Evolutionary conservation across 306 rosid species (phyloP).

Genomic region (Parietaria judaica): DNA sequence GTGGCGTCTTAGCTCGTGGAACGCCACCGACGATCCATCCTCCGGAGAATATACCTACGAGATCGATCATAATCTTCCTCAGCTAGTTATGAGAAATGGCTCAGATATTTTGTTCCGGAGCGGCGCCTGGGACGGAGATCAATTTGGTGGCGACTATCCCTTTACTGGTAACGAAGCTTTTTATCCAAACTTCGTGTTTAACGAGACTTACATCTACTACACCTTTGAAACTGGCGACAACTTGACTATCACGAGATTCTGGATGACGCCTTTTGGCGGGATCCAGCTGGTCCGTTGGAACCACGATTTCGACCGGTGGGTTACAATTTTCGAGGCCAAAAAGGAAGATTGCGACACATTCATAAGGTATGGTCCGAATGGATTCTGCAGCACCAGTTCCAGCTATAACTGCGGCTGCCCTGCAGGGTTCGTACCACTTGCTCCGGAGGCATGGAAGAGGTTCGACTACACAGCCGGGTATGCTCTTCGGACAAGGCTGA

Average conservation of each 20-base stretch:
- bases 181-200: constrained; percentile 17
- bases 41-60: constrained; percentile 18
- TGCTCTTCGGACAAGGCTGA: constrained; percentile 6
- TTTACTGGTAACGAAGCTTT: background rate
- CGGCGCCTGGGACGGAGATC: constrained; percentile 4
- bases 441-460: constrained; percentile 1
- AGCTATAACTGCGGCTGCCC: constrained; percentile 9
- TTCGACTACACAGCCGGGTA: constrained; percentile 12
- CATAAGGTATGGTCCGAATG: constrained; percentile 4
- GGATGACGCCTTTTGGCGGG: constrained; percentile 21
- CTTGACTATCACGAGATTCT: background rate
- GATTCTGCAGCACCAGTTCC: background rate
- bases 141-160: constrained; percentile 12
- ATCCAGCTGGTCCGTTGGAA: constrained; percentile 19
- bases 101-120: background rate
- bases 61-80: constrained; percentile 21
- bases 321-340: constrained; percentile 10
- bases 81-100: background rate
- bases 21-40: constrained; percentile 21
- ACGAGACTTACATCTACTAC: constrained; percentile 14
- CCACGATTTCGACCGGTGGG: constrained; percentile 9
- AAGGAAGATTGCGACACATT: constrained; percentile 29
- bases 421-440: constrained; percentile 1
- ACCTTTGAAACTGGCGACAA: background rate
- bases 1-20: constrained; percentile 24